Evolutionary conservation across 2,329 filamentous ascomycete genomes (phyloP), one percentile per base, ranked within the genome.

Genomic region (Elsinoe ampelina): DNA sequence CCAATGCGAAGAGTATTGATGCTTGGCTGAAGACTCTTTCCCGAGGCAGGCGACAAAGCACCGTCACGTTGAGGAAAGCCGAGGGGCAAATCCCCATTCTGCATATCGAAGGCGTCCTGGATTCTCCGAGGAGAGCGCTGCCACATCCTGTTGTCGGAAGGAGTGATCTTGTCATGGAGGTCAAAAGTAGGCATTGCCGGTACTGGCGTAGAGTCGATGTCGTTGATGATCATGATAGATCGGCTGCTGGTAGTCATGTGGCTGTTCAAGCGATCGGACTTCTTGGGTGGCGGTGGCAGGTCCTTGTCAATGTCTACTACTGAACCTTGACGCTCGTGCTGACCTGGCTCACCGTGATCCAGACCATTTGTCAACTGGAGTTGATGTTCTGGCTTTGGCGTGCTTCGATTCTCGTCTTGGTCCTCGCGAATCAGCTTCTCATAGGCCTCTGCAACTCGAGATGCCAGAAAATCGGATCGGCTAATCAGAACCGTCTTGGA

Each of bases 181-280:
- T 58, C 52, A 12, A 58, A 58, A 17, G 58, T 56, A 19, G 58
- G 54, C 11, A 58, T 45, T n/a, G 41, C 32, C 8, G 39, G 32
- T 13, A 52, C 48, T 20, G 48, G 48, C 8, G 17, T 55, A 0
- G 84, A 85, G 32, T 82, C 82, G 58, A 80, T 82, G 61, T 80
- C 80, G 63, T 95, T 88, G 35, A 95, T 83, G 65, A 95, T 95
- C 57, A 95, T 79, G 62, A 95, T 95, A 0, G 89, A 95, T 66
- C 91, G 86, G 75, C 89, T 95, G n/a, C 89, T 87, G 10, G 78
- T 77, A 0, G 89, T 93, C 43, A 92, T 80, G 57, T 75, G 75
- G 61, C 79, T 82, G 54, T 74, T 66, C 35, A 71, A 67, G 12
- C 65, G 60, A 19, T 63, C 58, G 62, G 32, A 64, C 58, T 43